These are phyloP conservation scores for Pseudisothecium myosuroides DNA, from an alignment of 225 moss, liverwort and hornwort species.

Conservation along the genomic window DNA sequence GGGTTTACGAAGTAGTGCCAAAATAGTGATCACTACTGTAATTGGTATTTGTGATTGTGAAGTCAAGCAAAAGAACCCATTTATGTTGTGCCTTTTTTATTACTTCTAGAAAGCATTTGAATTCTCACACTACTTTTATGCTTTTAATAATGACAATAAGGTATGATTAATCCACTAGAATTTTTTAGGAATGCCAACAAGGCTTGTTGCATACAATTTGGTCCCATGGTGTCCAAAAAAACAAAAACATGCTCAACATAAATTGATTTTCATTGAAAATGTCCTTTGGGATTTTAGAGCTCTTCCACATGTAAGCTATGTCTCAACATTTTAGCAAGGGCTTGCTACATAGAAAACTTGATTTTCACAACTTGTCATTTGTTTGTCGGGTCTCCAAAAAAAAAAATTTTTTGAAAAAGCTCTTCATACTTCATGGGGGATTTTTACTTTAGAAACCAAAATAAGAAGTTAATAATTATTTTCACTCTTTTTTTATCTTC, in stretches of 20 bases:
- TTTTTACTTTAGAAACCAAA: background rate
- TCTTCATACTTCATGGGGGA: rapidly evolving
- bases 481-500: too few species aligned
- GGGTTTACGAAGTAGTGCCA: too few species aligned
- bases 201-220: background rate
- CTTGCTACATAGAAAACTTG: background rate
- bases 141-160: too few species aligned
- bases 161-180: too few species aligned
- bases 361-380: background rate
- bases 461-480: background rate
- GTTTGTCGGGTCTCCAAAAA: background rate
- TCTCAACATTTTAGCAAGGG: background rate
- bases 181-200: too few species aligned
- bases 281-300: background rate
- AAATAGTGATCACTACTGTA: too few species aligned
- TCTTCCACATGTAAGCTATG: background rate
- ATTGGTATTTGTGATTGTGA: too few species aligned
- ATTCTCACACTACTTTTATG: too few species aligned
- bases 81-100: too few species aligned
- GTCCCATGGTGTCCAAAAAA: background rate
- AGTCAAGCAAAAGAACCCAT: too few species aligned
- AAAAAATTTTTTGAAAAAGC: background rate
- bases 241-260: background rate
- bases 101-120: too few species aligned
- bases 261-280: background rate